phyloP scores from a whole-genome alignment of 208 protist species.

The Entamoeba histolytica region DNA sequence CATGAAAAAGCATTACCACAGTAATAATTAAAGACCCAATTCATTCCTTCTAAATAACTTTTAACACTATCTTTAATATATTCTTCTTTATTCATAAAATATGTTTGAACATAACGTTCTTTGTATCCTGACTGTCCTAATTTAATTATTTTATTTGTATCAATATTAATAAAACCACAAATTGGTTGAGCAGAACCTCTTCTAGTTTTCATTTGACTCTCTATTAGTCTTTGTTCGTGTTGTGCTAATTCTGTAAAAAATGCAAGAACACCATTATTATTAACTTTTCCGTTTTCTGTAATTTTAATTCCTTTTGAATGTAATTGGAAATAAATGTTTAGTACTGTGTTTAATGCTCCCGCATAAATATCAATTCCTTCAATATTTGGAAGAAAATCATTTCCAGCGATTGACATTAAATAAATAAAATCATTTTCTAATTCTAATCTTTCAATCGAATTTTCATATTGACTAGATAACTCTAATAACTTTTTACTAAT shows the following conservation, averaged over 20 bases:
- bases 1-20: slow-evolving; percentile 77
- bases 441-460: background rate
- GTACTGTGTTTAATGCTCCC: background rate
- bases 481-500: background rate
- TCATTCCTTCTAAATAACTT: slow-evolving; percentile 73
- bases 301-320: background rate
- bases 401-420: slow-evolving; percentile 49
- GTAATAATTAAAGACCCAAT: slow-evolving; percentile 95
- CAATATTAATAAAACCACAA: background rate
- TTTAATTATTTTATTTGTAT: background rate
- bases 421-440: background rate
- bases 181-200: background rate
- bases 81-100: background rate
- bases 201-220: background rate
- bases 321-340: background rate
- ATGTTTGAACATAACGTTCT: background rate
- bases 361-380: slow-evolving; percentile 61
- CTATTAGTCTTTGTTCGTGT: background rate
- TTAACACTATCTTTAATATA: background rate
- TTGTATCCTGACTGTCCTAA: background rate
- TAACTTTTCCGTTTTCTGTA: too few species aligned
- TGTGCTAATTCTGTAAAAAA: background rate
- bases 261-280: too few species aligned
- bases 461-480: background rate
- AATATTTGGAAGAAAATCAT: slow-evolving; percentile 88